These are phyloP conservation scores for Aspergillus sclerotioniger DNA, from an alignment of 495 filamentous ascomycete genomes.

Conservation along the genomic window DNA sequence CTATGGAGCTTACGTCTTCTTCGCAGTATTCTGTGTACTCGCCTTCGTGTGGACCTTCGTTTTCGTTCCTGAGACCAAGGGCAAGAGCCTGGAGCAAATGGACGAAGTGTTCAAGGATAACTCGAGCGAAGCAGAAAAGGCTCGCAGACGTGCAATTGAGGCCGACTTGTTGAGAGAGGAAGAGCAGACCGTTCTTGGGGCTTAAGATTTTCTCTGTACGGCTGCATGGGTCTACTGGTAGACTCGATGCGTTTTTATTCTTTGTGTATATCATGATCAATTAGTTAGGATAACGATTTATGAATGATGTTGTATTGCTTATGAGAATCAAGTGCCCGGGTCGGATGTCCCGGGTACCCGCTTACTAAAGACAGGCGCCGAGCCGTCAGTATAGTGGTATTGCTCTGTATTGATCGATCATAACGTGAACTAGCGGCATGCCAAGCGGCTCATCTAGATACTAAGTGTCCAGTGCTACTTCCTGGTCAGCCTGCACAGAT, in stretches of 20 bases:
- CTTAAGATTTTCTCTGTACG: background rate
- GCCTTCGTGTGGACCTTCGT: slow-evolving; percentile 51
- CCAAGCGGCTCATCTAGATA: no score
- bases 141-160: slow-evolving; percentile 38
- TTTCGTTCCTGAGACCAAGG: slow-evolving; percentile 59
- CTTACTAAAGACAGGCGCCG: no score
- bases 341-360: no score
- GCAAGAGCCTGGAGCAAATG: slow-evolving; percentile 57
- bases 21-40: slow-evolving; percentile 56
- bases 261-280: background rate
- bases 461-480: no score
- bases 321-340: no score
- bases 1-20: slow-evolving; percentile 56
- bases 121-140: slow-evolving; percentile 38
- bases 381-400: no score
- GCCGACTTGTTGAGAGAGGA: slow-evolving; percentile 25
- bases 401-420: no score
- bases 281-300: background rate
- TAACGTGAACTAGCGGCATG: no score
- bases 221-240: background rate
- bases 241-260: background rate
- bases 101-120: slow-evolving; percentile 53
- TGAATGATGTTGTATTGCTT: no score
- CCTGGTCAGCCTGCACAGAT: no score
- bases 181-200: background rate